Base-by-base conservation (phyloP, 306 rosid species). In the Malus fusca region DNA sequence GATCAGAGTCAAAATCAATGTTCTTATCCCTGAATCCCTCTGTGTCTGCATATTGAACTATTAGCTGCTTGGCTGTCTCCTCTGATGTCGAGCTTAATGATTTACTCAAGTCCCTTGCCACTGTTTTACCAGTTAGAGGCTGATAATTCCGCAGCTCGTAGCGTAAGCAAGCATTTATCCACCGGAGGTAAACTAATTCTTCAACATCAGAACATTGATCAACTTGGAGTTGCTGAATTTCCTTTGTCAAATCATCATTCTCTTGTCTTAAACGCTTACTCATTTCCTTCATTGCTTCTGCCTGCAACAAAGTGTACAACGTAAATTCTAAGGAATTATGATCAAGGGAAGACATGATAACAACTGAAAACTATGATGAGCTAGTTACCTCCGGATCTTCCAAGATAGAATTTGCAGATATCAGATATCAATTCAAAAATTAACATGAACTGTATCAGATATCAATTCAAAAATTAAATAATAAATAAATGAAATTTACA, bases 111-210 rank as follows among this genome's bases (percentile, higher is more conserved):
- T 95, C 97, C 78, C 93, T 85, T 37, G 99, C 99, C 72, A 60
- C 87, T 18, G 89, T 84, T 88, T 88, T 92, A n/a, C 97, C 97
- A 56, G 80, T 9, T 44, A 87, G 79, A 0, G 93, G 89, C 81
- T 84, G 93, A 82, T 74, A 88, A 74, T 91, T 86, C 51, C 97
- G 53, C 13, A 92, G 83, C 74, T 95, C 97, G 69, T 92, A 91
- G 23, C 97, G 81, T 72, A 95, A 86, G 83, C 99, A 95, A 66
- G 97, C 99, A 80, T 95, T 95, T 59, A 95, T 73, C 99, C 99
- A 95, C 70, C 90, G 81, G 46, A 95, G 84, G 65, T 95, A 95
- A 74, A 95, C 97, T 78, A 95, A 60, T 68, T 95, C 97, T 82
- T 95, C 99, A 51, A 86, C 62, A 78, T 95, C 97, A 26, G 88